Conservation (phyloP, 148 eudicot species). For the Limonium bicolor region DNA sequence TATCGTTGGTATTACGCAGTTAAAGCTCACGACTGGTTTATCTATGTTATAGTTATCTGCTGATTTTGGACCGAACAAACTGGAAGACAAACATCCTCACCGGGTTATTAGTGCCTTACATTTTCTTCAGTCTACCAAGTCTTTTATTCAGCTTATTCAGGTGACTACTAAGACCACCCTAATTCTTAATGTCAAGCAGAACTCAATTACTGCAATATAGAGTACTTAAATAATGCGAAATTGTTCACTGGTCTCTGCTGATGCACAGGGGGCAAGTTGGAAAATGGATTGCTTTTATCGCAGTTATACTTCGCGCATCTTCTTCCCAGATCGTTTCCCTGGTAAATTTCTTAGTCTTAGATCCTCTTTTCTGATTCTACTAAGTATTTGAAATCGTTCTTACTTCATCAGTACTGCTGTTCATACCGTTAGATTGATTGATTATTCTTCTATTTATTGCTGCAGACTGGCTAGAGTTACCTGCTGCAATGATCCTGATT, state of each 20-base stretch:
- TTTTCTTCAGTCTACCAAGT: constrained; percentile 68
- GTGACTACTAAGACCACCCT: constrained; percentile 27
- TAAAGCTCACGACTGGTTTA: no score
- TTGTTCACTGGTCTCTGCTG: no score
- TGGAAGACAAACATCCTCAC: constrained; percentile 94
- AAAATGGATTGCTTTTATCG: constrained; percentile 70
- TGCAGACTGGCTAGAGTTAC: constrained; percentile 81
- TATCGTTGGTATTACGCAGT: no score
- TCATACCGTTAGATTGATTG: neutral
- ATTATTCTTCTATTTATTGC: no score
- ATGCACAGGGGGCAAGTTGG: constrained; percentile 78
- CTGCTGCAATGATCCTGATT: constrained; percentile 61
- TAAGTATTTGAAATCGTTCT: neutral
- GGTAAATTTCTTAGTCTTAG: constrained; percentile 17
- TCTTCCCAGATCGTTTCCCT: constrained; percentile 55
- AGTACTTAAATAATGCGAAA: no score
- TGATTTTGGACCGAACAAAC: constrained; percentile 84
- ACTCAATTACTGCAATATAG: no score
- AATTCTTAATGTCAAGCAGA: no score
- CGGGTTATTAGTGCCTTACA: constrained; percentile 77
- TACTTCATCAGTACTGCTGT: neutral
- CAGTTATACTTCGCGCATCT: constrained; percentile 63
- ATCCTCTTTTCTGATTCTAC: neutral
- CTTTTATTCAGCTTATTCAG: constrained; percentile 49
- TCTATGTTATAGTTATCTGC: constrained; percentile 74